A percentile compares a stretch with the other conserved stretches of the same genome.
phyloP scores from a whole-genome alignment of 768 basidiomycete species.

The Pulveroboletus sp. region DNA sequence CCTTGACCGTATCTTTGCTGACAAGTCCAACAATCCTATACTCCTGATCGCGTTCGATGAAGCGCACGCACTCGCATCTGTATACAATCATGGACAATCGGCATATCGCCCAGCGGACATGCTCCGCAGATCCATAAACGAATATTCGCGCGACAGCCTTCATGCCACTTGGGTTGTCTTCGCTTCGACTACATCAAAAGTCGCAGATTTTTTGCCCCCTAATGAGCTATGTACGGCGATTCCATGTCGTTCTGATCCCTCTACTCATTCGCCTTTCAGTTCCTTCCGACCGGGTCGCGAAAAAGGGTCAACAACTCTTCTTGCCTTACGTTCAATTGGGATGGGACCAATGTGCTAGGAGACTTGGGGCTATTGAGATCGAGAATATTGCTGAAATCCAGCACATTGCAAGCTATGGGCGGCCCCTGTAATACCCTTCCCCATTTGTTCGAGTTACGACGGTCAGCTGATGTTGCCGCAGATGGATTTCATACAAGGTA shows the following conservation, averaged over 20 bases:
- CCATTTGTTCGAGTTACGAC: not conserved
- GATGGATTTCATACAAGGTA: not conserved
- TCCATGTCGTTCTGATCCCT: no score
- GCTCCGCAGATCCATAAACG: not conserved
- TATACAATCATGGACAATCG: no score
- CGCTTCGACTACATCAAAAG: constrained; percentile 13
- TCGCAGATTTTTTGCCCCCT: constrained; percentile 5
- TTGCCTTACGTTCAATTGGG: constrained; percentile 9
- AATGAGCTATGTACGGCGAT: not conserved
- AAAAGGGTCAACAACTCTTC: not conserved
- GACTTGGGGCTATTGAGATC: not conserved
- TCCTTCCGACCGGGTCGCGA: not conserved
- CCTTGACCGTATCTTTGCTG: not conserved
- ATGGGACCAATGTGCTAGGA: constrained; percentile 14
- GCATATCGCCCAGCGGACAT: constrained; percentile 5
- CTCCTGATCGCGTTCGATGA: constrained; percentile 18
- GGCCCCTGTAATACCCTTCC: not conserved
- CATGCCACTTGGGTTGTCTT: constrained; percentile 16
- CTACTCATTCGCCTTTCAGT: not conserved
- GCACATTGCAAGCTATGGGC: constrained; percentile 3
- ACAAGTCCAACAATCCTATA: not conserved
- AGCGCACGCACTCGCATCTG: constrained; percentile 2
- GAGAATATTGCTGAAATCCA: not conserved
- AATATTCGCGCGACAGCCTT: constrained; percentile 2
- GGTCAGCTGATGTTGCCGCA: not conserved